phyloP scores from a whole-genome alignment of 2,329 filamentous ascomycete species.

The Daldinia sp. region DNA sequence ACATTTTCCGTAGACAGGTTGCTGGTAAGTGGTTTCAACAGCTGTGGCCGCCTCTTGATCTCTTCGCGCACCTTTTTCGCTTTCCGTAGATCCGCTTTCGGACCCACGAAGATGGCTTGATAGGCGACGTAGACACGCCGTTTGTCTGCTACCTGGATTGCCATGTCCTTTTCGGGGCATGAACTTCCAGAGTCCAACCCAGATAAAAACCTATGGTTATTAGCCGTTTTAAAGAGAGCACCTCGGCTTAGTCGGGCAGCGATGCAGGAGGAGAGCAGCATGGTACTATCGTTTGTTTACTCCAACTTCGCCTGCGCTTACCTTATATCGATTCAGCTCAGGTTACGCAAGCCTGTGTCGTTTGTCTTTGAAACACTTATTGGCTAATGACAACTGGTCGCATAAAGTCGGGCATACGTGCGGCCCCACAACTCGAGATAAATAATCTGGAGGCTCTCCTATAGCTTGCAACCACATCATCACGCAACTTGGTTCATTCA shows the following conservation, averaged over 20 bases:
- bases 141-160: conserved; percentile 19
- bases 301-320: conserved; percentile 1
- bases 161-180: conserved; percentile 24
- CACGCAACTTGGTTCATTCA: background rate
- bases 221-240: background rate
- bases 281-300: background rate
- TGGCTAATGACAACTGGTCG: background rate
- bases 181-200: background rate
- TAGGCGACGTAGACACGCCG: conserved; percentile 43
- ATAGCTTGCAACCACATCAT: background rate
- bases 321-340: background rate
- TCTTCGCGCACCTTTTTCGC: conserved; percentile 40
- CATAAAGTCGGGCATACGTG: background rate
- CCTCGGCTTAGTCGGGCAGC: conserved; percentile 9
- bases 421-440: background rate
- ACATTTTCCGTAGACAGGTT: conserved; percentile 34
- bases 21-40: conserved; percentile 27
- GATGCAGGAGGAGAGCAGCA: background rate
- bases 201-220: background rate
- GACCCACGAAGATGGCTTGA: conserved; percentile 42
- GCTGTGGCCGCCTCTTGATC: conserved; percentile 22
- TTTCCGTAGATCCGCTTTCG: conserved; percentile 38
- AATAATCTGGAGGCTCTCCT: background rate
- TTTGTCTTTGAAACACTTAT: background rate
- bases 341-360: background rate